Evolutionary conservation across 345 rosid species (phyloP), one percentile per base, ranked within the genome.

Genomic region (Diplotaxis tenuifolia): DNA sequence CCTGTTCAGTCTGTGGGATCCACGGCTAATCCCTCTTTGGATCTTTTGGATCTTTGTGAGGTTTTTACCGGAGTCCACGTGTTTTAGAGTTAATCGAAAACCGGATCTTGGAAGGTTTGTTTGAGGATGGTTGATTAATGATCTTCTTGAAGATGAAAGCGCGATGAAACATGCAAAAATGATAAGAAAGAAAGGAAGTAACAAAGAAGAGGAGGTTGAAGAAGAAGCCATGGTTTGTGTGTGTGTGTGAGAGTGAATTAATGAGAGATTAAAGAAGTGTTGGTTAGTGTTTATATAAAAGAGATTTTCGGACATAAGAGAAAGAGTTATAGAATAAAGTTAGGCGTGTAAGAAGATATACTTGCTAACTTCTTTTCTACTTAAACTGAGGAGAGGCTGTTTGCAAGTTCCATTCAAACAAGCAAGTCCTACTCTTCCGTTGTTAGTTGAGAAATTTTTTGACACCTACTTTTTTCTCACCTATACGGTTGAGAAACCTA

Each of bases 41-140:
- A 92, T 77, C 16, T 84, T 84, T 76, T 95, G 86, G 56, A 89
- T 82, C 53, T 85, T 87, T 29, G 99, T 89, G 40, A 92, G 71
- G 82, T 95, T 95, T 77, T 84, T 89, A 18, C 87, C 87, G 0
- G 86, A 85, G 45, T 95, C 97, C 0, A 95, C 82, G 29, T 90
- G 96, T 68, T 67, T 67, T 15, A 95, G 89, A 9, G 38, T 71
- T 0, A 85, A 75, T 32, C 82, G 82, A 70, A 95, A 84, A 65
- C 81, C 80, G 27, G 81, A 60, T 65, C 64, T 72, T 40, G 69
- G 18, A 61, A 22, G 81, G 32, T 19, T 60, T 5, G 58, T 49
- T 7, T 69, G 72, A 18, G 68, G 15, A 50, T 64, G 81, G 38
- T 72, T 45, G 28, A 72, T 67, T 62, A 78, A 61, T 16, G 77